These are phyloP conservation scores for Russula virescens DNA, from an alignment of 768 basidiomycete genomes.

Conservation along the genomic window DNA sequence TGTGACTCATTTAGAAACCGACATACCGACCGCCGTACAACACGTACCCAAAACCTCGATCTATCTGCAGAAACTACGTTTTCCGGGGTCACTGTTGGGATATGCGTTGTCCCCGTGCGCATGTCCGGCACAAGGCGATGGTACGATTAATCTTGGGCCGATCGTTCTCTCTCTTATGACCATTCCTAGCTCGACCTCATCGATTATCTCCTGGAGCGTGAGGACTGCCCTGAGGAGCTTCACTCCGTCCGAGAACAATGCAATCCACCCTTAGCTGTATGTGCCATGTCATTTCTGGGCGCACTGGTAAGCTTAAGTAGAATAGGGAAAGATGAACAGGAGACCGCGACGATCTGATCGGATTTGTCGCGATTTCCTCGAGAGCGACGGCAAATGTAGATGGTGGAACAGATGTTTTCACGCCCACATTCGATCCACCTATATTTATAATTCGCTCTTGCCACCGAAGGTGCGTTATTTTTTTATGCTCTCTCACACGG, in stretches of 20 bases:
- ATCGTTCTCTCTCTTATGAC: not conserved
- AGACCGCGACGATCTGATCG: not conserved
- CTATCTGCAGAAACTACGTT: constrained; percentile 11
- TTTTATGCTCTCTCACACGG: not conserved
- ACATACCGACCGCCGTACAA: too few species aligned
- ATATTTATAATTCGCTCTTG: not conserved
- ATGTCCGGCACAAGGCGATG: constrained; percentile 1
- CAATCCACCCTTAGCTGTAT: not conserved
- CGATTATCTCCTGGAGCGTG: not conserved
- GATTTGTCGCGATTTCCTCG: not conserved
- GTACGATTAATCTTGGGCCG: not conserved
- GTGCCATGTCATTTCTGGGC: not conserved
- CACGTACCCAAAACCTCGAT: not conserved
- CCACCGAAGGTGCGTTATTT: not conserved
- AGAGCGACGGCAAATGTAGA: not conserved
- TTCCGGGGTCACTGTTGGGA: not conserved
- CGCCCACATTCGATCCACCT: not conserved
- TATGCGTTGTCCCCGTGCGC: not conserved
- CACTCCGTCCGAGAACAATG: not conserved
- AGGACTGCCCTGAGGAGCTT: not conserved
- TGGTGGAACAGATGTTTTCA: not conserved
- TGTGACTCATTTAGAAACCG: not conserved
- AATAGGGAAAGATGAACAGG: not conserved
- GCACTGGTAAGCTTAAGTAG: not conserved
- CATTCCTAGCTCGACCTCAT: constrained; percentile 1